Percentiles rank a stretch among this genome's conserved stretches.
phyloP scores from a whole-genome alignment of 108 stramenopile species.

The Fragilaria radians region DNA sequence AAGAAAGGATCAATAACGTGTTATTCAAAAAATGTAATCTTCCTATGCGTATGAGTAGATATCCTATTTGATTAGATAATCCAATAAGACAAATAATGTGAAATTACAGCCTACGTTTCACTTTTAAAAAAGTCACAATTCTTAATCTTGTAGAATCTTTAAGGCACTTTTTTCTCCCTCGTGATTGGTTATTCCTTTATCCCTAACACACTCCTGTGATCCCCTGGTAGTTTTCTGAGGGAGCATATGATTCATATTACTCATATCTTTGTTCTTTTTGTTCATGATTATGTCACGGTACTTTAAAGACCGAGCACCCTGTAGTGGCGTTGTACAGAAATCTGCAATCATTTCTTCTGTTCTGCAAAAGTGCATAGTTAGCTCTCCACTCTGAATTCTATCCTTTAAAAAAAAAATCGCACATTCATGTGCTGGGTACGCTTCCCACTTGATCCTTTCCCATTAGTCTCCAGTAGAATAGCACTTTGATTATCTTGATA shows the following conservation, averaged over 20 bases:
- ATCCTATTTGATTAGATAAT: too few species aligned
- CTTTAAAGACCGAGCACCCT: slow-evolving; percentile 21
- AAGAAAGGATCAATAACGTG: too few species aligned
- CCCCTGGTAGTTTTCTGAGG: slow-evolving; percentile 2
- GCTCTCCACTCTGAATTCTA: slow-evolving; percentile 13
- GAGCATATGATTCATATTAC: neutral
- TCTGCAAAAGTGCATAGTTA: slow-evolving; percentile 28
- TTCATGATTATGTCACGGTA: slow-evolving; percentile 25
- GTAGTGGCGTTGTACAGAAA: slow-evolving; percentile 35
- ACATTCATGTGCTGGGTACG: slow-evolving; percentile 33
- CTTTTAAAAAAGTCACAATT: too few species aligned
- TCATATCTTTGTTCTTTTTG: slow-evolving; percentile 4
- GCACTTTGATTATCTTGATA: slow-evolving; percentile 46
- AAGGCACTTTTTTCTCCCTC: too few species aligned
- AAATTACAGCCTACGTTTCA: too few species aligned
- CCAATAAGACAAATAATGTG: too few species aligned
- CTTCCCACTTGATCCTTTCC: slow-evolving; percentile 18
- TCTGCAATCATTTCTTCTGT: slow-evolving; percentile 37
- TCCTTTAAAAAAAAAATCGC: slow-evolving; percentile 40
- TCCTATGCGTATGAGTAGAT: too few species aligned
- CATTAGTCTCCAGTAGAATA: slow-evolving; percentile 38
- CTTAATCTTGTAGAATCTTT: too few species aligned
- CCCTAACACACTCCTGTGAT: slow-evolving; percentile 33
- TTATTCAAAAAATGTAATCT: too few species aligned
- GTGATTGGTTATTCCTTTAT: too few species aligned